A percentile compares a stretch with the other conserved stretches of the same genome.
Evolutionary conservation across 352 stramenopile species (phyloP).

Genomic region (Phytopythium chamaehyphon): DNA sequence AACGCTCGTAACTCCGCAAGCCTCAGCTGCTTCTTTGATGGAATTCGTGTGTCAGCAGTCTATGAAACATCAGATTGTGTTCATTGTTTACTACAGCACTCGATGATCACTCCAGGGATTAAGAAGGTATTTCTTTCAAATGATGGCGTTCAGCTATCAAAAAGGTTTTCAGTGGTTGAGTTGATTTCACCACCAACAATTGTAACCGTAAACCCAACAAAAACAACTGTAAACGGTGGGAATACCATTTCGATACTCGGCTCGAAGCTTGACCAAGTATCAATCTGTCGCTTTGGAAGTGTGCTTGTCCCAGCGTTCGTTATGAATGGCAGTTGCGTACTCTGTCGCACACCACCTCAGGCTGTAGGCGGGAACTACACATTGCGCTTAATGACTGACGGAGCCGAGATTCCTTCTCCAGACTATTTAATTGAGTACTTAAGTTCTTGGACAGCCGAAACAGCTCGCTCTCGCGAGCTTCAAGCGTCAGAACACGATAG

Average conservation of each 20-base stretch:
- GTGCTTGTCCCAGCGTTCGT: conserved; percentile 22
- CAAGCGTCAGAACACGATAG: neutral
- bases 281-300: conserved; percentile 71
- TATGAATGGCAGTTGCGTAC: conserved; percentile 16
- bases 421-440: conserved; percentile 45
- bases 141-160: conserved; percentile 39
- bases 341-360: conserved; percentile 40
- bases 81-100: conserved; percentile 26
- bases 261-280: conserved; percentile 42
- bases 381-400: conserved; percentile 37
- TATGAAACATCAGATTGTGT: conserved; percentile 35
- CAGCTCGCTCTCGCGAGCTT: neutral
- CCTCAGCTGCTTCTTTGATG: conserved; percentile 59
- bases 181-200: conserved; percentile 49
- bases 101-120: conserved; percentile 19
- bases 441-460: conserved; percentile 9
- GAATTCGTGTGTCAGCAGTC: conserved; percentile 12
- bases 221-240: conserved; percentile 30
- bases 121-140: conserved; percentile 41
- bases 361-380: conserved; percentile 24
- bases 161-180: conserved; percentile 29
- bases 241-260: conserved; percentile 40
- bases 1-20: conserved; percentile 30
- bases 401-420: conserved; percentile 32
- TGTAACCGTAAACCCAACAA: conserved; percentile 24